These are phyloP conservation scores for Gynostemma pentaphyllum DNA, from an alignment of 306 rosid genomes.

Conservation along the genomic window DNA sequence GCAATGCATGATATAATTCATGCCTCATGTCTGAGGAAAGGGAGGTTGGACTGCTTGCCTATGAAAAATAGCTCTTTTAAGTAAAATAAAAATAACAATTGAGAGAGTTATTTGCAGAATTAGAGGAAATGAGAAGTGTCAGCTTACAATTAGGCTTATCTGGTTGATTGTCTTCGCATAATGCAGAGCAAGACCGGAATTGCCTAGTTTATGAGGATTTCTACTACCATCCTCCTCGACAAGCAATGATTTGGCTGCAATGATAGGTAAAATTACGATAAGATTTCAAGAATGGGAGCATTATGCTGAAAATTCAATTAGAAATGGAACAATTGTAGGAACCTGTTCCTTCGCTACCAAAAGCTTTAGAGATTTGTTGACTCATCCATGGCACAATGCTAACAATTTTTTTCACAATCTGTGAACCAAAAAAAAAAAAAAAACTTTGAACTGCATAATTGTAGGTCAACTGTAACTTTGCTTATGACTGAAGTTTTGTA, in stretches of 20 bases:
- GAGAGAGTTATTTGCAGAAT: not conserved
- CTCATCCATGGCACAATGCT: slow-evolving; percentile 46
- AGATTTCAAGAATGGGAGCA: too few species aligned
- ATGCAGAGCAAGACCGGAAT: slow-evolving; percentile 86
- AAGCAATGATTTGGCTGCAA: slow-evolving; percentile 27
- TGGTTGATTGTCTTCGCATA: slow-evolving; percentile 79
- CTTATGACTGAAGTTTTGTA: not conserved
- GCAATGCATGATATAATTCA: slow-evolving; percentile 67
- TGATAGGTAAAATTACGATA: slow-evolving; percentile 1
- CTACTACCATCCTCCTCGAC: slow-evolving; percentile 18
- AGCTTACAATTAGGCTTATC: slow-evolving; percentile 69
- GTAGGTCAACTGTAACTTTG: not conserved
- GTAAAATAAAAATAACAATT: not conserved
- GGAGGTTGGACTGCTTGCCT: slow-evolving; percentile 77
- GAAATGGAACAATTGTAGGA: not conserved
- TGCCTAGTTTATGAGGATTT: slow-evolving; percentile 56
- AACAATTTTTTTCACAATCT: slow-evolving; percentile 86
- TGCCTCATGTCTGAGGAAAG: slow-evolving; percentile 74
- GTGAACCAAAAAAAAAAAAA: slow-evolving; percentile 27
- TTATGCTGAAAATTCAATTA: not conserved
- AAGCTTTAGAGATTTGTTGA: slow-evolving; percentile 52
- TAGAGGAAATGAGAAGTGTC: not conserved
- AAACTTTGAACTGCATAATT: not conserved
- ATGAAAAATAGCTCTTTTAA: not conserved
- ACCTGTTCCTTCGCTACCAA: slow-evolving; percentile 51